These are phyloP conservation scores for Physcia stellaris DNA, from an alignment of 495 filamentous ascomycete genomes.

Conservation along the genomic window DNA sequence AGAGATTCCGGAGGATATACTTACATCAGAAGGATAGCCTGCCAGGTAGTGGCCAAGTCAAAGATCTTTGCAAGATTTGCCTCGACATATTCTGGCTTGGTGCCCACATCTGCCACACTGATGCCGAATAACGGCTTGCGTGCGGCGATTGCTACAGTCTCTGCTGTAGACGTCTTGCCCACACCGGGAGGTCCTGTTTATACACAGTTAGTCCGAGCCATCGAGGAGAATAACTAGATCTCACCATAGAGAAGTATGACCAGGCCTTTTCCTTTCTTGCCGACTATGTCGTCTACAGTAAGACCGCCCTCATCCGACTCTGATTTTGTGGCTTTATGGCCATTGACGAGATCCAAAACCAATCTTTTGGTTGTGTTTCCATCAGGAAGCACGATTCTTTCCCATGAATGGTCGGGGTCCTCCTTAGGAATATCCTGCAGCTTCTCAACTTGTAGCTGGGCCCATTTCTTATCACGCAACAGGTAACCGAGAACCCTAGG, in stretches of 20 bases:
- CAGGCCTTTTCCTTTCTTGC: constrained; percentile 16
- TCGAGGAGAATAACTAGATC: not conserved
- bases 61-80: constrained; percentile 16
- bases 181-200: constrained; percentile 18
- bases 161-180: constrained; percentile 23
- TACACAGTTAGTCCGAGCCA: not conserved
- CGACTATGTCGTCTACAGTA: constrained; percentile 11
- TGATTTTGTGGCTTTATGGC: constrained; percentile 4
- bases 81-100: constrained; percentile 13
- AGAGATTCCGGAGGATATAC: not conserved
- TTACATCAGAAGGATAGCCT: constrained; percentile 17
- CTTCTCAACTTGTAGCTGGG: constrained; percentile 11
- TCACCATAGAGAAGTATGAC: constrained; percentile 17
- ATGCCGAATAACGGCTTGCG: constrained; percentile 16
- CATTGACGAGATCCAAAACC: constrained; percentile 9
- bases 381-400: constrained; percentile 7
- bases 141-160: constrained; percentile 15
- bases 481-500: constrained; percentile 20
- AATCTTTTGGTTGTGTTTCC: constrained; percentile 8
- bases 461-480: constrained; percentile 18
- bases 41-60: constrained; percentile 12
- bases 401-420: not conserved
- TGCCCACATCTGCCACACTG: constrained; percentile 16
- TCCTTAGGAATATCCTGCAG: constrained; percentile 4
- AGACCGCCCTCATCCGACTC: not conserved